Evolutionary conservation across 192 early-diverging fungal species (phyloP).

Genomic region (Ambispora gerdemannii): DNA sequence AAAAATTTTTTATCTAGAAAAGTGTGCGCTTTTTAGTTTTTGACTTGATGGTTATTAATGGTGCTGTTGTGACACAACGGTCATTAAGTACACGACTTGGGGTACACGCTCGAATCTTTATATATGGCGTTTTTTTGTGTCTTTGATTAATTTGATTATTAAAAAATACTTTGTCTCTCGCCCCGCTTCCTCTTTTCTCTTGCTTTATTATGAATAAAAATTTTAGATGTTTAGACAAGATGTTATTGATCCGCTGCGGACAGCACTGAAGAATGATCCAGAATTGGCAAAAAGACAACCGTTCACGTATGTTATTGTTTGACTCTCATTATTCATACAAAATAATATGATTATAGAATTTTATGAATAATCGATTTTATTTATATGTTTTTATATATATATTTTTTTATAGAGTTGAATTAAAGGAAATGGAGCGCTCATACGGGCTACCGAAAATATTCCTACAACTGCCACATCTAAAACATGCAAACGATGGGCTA

Average conservation of each 20-base stretch:
- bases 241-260: slow-evolving; percentile 55
- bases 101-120: slow-evolving; percentile 36
- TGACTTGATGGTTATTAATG: slow-evolving; percentile 63
- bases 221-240: slow-evolving; percentile 55
- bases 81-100: slow-evolving; percentile 61
- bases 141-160: not conserved
- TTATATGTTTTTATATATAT: not conserved
- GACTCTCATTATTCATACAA: not conserved
- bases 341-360: not conserved
- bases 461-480: slow-evolving; percentile 54
- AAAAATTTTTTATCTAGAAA: slow-evolving; percentile 31
- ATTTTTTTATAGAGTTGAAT: slow-evolving; percentile 43
- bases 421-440: slow-evolving; percentile 52
- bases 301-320: slow-evolving; percentile 47
- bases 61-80: slow-evolving; percentile 45
- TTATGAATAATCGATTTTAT: not conserved
- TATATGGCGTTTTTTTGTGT: not conserved
- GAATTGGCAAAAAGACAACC: slow-evolving; percentile 44
- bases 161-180: not conserved
- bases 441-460: slow-evolving; percentile 52
- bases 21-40: slow-evolving; percentile 50
- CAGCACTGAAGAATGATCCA: slow-evolving; percentile 34
- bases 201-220: slow-evolving; percentile 7
- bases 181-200: not conserved
- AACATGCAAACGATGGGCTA: slow-evolving; percentile 64